Evolutionary conservation across 2,329 filamentous ascomycete genomes (phyloP).

Genomic region (Aspergillus sp.): DNA sequence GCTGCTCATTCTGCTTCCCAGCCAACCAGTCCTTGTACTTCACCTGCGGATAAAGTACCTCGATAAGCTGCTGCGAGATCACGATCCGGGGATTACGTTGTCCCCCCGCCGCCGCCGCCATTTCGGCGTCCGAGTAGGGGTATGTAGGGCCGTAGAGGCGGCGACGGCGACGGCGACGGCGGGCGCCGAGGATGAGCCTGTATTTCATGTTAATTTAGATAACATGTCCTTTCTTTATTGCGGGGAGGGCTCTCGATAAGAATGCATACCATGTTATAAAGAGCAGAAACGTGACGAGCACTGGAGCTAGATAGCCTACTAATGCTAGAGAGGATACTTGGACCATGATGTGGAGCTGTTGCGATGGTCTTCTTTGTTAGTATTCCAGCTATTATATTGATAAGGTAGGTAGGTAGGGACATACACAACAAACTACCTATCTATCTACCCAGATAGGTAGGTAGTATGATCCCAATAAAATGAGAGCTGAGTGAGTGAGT

Average conservation of each 20-base stretch:
- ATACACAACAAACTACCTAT: too few relatives aligned
- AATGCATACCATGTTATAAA: slow-evolving; percentile 22
- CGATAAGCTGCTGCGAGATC: too few relatives aligned
- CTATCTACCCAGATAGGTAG: too few relatives aligned
- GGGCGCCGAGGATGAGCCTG: slow-evolving; percentile 17
- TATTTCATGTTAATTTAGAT: neutral
- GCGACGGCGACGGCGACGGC: slow-evolving; percentile 10
- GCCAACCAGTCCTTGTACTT: slow-evolving; percentile 18
- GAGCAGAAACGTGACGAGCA: slow-evolving; percentile 20
- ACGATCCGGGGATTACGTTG: too few relatives aligned
- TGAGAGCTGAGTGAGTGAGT: too few relatives aligned
- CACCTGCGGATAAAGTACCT: neutral
- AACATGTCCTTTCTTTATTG: neutral
- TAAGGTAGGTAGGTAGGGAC: too few relatives aligned
- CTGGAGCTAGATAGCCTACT: slow-evolving; percentile 22
- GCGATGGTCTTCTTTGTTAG: too few relatives aligned
- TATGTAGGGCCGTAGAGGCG: slow-evolving; percentile 6
- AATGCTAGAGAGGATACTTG: slow-evolving; percentile 13
- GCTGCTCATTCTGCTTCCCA: neutral
- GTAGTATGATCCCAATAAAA: too few relatives aligned
- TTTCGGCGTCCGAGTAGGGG: slow-evolving; percentile 14
- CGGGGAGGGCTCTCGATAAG: too few relatives aligned
- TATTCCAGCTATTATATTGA: too few relatives aligned
- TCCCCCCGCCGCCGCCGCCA: slow-evolving; percentile 5
- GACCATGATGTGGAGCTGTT: slow-evolving; percentile 2